A percentile compares a stretch with the other conserved stretches of the same genome.
phyloP scores from a whole-genome alignment of 257 asterid genomes.

The Gardenia jasminoides region DNA sequence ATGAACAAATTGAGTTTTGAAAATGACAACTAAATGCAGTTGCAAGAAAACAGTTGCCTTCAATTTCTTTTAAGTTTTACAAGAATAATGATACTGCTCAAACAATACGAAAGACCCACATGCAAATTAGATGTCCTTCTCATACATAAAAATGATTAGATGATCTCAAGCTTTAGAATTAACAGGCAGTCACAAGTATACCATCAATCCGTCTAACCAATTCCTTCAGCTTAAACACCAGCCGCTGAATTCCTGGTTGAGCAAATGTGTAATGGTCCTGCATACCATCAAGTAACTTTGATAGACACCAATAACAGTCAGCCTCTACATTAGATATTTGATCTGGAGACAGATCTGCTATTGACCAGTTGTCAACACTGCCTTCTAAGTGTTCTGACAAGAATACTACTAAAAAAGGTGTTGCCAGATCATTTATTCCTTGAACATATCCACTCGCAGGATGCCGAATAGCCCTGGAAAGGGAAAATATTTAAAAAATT shows the following conservation, averaged over 20 bases:
- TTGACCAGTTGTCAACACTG: slow-evolving; percentile 65
- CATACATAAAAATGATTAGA: background rate
- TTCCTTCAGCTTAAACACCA: slow-evolving; percentile 96
- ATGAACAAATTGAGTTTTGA: background rate
- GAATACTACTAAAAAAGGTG: slow-evolving; percentile 92
- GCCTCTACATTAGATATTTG: slow-evolving; percentile 78
- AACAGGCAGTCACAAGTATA: slow-evolving; percentile 12
- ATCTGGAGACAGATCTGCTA: slow-evolving; percentile 67
- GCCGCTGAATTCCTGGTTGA: slow-evolving; percentile 97
- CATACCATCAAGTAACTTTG: slow-evolving; percentile 97
- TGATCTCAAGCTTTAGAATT: too few species aligned
- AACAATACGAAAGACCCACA: background rate
- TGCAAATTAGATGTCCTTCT: background rate
- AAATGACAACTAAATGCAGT: background rate
- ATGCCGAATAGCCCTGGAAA: slow-evolving; percentile 86
- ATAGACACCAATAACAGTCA: slow-evolving; percentile 95
- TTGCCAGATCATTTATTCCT: slow-evolving; percentile 96
- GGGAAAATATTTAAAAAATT: slow-evolving; percentile 10
- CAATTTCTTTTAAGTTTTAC: background rate
- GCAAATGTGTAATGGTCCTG: slow-evolving; percentile 99
- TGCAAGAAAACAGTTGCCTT: background rate
- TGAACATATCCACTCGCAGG: slow-evolving; percentile 99
- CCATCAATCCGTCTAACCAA: slow-evolving; percentile 94
- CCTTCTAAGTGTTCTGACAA: slow-evolving; percentile 87
- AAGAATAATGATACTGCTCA: background rate